Evolutionary conservation across 2,329 filamentous ascomycete species (phyloP), one percentile per base, ranked within the genome.

Genomic region (Sarocladiaceae sp.): DNA sequence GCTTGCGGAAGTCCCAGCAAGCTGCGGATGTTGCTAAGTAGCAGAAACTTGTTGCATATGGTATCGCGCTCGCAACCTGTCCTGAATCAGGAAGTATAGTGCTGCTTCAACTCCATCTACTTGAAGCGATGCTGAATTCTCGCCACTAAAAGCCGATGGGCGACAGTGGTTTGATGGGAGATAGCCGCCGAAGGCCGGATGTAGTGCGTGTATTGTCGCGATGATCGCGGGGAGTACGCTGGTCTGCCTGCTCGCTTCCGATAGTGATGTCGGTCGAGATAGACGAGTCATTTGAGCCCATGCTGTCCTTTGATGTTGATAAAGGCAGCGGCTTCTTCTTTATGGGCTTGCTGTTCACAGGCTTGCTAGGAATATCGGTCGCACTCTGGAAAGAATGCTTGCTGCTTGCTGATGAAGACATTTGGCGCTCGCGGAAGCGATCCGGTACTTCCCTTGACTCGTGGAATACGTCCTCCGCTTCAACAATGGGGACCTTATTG

Each of bases 131-230:
- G n/a, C n/a, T n/a, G n/a, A n/a, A n/a, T n/a, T n/a, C n/a, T n/a
- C n/a, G 3, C n/a, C 26, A 43, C 60, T 61, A 76, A 51, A 82
- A 75, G 49, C 77, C 74, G 56, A 82, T 65, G 11, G 80, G 80
- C 27, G 79, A 83, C 37, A 83, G 61, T 33, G 80, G 80, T 59
- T 81, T 79, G 55, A 84, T 83, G 4, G 80, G 80, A 47, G 80
- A 83, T 27, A 84, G 59, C 3, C 77, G 77, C 33, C 75, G 67
- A 33, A 80, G 53, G 43, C 77, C 73, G 21, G 62, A 63, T n/a
- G 65, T 50, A 13, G 16, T 42, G 15, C 33, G 33, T 2, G n/a
- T 9, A 27, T 43, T 33, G 12, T 46, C 37, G 18, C 42, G 42
- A 6, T 46, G 11, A 18, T 40, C 33, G 12, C 31, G 29, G 19